These are phyloP conservation scores for Lactarius deliciosus DNA, from an alignment of 768 basidiomycete species.

Conservation along the genomic window DNA sequence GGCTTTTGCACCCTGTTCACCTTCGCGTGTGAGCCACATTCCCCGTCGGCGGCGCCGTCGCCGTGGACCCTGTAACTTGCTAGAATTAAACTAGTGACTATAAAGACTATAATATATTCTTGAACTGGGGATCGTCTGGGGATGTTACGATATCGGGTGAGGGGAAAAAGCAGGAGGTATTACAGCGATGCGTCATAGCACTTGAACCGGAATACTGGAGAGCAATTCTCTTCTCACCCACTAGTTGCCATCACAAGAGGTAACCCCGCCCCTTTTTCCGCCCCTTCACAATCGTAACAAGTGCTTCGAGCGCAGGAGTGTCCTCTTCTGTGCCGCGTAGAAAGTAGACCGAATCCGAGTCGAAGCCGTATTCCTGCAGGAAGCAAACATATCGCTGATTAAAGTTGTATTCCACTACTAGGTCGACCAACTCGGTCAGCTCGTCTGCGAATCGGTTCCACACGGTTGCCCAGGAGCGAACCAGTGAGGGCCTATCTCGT, in stretches of 20 bases:
- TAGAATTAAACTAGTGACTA: too few relatives aligned
- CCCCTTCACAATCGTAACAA: neutral
- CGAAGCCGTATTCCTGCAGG: neutral
- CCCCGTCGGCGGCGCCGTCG: too few relatives aligned
- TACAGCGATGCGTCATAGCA: neutral
- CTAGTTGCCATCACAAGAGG: neutral
- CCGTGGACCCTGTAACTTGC: too few relatives aligned
- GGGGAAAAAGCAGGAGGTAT: too few relatives aligned
- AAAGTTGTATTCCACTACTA: neutral
- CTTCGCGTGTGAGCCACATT: too few relatives aligned
- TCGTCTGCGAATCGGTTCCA: neutral
- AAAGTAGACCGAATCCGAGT: neutral
- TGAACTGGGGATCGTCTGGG: too few relatives aligned
- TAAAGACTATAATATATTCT: conserved; percentile 44
- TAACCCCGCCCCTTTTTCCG: neutral
- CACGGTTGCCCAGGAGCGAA: neutral
- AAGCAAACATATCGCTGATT: neutral
- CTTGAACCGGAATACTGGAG: too few relatives aligned
- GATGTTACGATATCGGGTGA: too few relatives aligned
- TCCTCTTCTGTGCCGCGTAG: neutral
- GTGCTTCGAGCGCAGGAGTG: neutral
- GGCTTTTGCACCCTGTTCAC: too few relatives aligned
- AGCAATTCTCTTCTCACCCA: too few relatives aligned
- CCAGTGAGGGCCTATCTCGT: neutral
- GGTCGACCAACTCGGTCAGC: neutral